Evolutionary conservation across 1,139 yeast genomes (phyloP).

Genomic region (Magnusiomyces fungicola): DNA sequence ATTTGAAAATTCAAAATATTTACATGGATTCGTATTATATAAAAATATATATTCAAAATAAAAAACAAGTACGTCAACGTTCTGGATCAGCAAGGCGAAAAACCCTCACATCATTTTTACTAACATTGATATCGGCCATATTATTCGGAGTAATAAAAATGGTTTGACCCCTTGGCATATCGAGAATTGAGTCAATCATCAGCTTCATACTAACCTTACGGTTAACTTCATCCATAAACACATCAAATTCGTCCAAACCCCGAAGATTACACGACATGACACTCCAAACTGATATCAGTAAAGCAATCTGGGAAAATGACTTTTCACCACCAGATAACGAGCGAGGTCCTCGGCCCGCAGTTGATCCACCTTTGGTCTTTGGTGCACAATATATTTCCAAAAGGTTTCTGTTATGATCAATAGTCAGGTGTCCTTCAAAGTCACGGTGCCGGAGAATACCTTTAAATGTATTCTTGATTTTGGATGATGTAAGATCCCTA

Average conservation of each 20-base stretch:
- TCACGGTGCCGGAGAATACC: constrained; percentile 43
- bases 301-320: constrained; percentile 85
- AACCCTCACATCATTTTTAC: constrained; percentile 54
- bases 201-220: constrained; percentile 71
- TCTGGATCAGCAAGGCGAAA: constrained; percentile 60
- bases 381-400: constrained; percentile 24
- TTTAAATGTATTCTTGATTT: constrained; percentile 20
- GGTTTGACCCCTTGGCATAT: constrained; percentile 51
- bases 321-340: constrained; percentile 95
- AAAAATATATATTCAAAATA: no score
- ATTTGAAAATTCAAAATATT: no score
- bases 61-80: constrained; percentile 12
- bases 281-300: constrained; percentile 85
- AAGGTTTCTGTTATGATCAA: constrained; percentile 47
- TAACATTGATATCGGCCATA: constrained; percentile 61
- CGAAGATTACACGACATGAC: constrained; percentile 81
- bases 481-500: constrained; percentile 13
- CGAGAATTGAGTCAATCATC: constrained; percentile 58
- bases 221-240: constrained; percentile 93
- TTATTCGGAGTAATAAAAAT: constrained; percentile 96
- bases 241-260: constrained; percentile 96
- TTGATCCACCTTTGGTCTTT: constrained; percentile 30
- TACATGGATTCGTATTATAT: no score
- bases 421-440: constrained; percentile 61
- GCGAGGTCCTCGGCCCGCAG: no score